Evolutionary conservation across 2,329 filamentous ascomycete genomes (phyloP), one percentile per base, ranked within the genome.

Genomic region (Cucurbitaria berberidis): DNA sequence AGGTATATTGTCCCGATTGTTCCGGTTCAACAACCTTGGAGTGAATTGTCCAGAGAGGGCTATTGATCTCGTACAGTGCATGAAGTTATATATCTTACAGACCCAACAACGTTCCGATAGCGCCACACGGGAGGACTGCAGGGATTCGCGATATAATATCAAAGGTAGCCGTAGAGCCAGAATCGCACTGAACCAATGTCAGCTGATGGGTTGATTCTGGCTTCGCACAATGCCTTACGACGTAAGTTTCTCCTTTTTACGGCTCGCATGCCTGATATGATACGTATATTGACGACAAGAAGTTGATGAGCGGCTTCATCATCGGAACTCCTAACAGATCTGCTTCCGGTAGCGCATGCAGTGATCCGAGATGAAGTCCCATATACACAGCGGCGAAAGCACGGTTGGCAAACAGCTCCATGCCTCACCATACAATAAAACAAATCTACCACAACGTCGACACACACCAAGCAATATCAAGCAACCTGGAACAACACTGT

Each of bases 91-190:
- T 22, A 11, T 39, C 34, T 36, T 40, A n/a, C 40, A 51, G 32
- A 30, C 13, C 45, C 4, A 30, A 22, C 3, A 27, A 32, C 19
- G 13, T 5, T 22, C 26, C 36, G 40, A 40, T 22, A 26, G 24
- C 35, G 44, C 44, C 38, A 41, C 51, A 21, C 48, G 48, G 45
- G 52, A 26, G 44, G 41, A 41, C 45, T 58, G 51, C 51, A 49
- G 22, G 15, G 11, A n/a, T 8, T 35, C 32, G 6, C 6, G 32
- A 35, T 15, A 13, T n/a, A 15, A 13, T 5, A 15, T 35, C 32
- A 35, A 18, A 35, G 13, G 16, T 13, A 3, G 6, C 32, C 7
- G 26, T 18, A 18, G 32, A 35, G n/a, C n/a, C n/a, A 35, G 32
- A 6, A 6, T 35, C 26, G 26, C 26, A 10, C 26, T 10, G n/a